phyloP scores from a whole-genome alignment of 768 basidiomycete species.

The Russula griseocarnosa region DNA sequence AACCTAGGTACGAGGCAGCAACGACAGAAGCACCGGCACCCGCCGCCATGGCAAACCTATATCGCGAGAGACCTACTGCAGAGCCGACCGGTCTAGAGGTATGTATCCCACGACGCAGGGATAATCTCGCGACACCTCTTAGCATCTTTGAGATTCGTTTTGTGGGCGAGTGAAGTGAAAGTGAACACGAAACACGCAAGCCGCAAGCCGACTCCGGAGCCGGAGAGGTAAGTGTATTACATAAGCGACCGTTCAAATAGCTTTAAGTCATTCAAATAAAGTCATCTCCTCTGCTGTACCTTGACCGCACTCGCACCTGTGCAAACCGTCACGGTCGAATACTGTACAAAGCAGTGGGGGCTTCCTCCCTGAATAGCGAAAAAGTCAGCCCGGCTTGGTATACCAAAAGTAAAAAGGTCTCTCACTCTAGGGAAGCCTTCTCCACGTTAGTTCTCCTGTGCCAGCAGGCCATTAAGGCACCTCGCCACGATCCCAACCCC shows the following conservation, averaged over 20 bases:
- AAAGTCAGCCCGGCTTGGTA: neutral
- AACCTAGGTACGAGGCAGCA: slow-evolving; percentile 35
- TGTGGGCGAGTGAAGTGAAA: neutral
- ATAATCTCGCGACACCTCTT: slow-evolving; percentile 14
- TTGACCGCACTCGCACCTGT: neutral
- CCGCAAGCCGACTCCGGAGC: neutral
- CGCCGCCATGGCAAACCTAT: slow-evolving; percentile 30
- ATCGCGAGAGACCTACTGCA: slow-evolving; percentile 10
- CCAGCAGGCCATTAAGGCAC: slow-evolving; percentile 33
- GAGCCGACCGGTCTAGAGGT: slow-evolving; percentile 15
- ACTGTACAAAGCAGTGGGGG: neutral
- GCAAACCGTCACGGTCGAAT: neutral
- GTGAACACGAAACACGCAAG: neutral
- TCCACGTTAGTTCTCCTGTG: slow-evolving; percentile 20
- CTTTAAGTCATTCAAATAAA: neutral
- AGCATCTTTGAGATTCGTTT: slow-evolving; percentile 18
- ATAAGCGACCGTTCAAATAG: neutral
- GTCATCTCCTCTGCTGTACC: neutral
- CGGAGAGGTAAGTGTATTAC: neutral
- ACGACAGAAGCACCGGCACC: slow-evolving; percentile 35
- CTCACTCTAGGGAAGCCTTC: neutral
- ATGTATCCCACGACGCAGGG: slow-evolving; percentile 24
- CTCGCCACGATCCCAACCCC: slow-evolving; percentile 63
- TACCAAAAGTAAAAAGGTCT: neutral
- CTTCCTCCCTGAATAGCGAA: neutral